A percentile compares a stretch with the other conserved stretches of the same genome.
These are phyloP conservation scores for Thymus quinquecostatus DNA, from an alignment of 257 asterid species.

Conservation along the genomic window DNA sequence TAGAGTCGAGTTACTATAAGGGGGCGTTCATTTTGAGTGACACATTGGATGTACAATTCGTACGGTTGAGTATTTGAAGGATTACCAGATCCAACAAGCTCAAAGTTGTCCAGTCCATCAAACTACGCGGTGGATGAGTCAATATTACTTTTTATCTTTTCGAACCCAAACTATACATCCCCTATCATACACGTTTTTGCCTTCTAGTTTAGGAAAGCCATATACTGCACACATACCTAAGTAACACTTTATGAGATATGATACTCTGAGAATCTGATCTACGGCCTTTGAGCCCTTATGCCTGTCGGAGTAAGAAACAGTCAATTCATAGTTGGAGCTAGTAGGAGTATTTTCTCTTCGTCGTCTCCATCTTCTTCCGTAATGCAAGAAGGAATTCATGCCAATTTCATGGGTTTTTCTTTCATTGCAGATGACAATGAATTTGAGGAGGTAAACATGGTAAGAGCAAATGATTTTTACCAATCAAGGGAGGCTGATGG, in stretches of 20 bases:
- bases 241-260: neutral
- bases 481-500: conserved; percentile 60
- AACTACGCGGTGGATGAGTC: neutral
- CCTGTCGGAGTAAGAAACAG: neutral
- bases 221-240: neutral
- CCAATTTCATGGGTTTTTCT: conserved; percentile 3
- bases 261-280: neutral
- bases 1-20: neutral
- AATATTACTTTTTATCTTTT: neutral
- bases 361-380: no score
- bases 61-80: neutral
- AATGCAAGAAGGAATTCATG: neutral
- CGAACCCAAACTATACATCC: neutral
- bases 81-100: neutral
- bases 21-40: neutral
- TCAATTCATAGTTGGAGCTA: neutral
- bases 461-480: conserved; percentile 51
- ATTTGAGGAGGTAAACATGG: conserved; percentile 72
- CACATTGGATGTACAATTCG: neutral
- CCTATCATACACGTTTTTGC: neutral
- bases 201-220: conserved; percentile 3
- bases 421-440: conserved; percentile 58
- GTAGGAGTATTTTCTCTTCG: neutral
- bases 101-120: neutral
- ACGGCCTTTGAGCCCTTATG: conserved; percentile 6